Conservation (phyloP, 176 grass and related monocot species). For the Saccharum spontaneum region DNA sequence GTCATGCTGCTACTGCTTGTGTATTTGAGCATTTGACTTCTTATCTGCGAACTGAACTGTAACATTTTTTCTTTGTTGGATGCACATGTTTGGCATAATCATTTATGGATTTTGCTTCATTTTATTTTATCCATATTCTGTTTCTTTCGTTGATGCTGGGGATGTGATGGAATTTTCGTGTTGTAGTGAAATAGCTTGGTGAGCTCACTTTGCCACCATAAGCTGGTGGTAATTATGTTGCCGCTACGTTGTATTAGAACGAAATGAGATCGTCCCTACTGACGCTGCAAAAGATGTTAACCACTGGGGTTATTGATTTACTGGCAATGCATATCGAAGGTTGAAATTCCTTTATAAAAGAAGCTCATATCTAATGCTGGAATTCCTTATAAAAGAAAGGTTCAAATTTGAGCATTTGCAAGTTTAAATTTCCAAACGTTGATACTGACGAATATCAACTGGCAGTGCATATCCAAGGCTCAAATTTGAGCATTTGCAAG, state of each 20-base stretch:
- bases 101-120: neutral
- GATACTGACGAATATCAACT: no score
- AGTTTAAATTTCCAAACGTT: no score
- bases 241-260: neutral
- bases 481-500: neutral
- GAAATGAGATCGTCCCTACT: neutral
- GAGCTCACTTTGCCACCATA: neutral
- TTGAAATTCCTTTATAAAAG: no score
- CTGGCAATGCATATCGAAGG: no score
- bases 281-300: neutral
- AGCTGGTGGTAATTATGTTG: no score
- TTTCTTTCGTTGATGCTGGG: neutral
- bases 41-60: slow-evolving; percentile 18
- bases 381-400: no score
- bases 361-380: no score
- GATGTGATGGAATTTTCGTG: neutral
- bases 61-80: neutral
- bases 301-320: neutral
- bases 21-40: neutral
- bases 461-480: neutral
- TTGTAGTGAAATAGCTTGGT: neutral
- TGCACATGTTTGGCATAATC: neutral
- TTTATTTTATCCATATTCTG: neutral
- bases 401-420: no score
- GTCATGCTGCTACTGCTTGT: slow-evolving; percentile 2